Evolutionary conservation across 192 early-diverging fungal genomes (phyloP).

Genomic region (Rhizophagus sp.): DNA sequence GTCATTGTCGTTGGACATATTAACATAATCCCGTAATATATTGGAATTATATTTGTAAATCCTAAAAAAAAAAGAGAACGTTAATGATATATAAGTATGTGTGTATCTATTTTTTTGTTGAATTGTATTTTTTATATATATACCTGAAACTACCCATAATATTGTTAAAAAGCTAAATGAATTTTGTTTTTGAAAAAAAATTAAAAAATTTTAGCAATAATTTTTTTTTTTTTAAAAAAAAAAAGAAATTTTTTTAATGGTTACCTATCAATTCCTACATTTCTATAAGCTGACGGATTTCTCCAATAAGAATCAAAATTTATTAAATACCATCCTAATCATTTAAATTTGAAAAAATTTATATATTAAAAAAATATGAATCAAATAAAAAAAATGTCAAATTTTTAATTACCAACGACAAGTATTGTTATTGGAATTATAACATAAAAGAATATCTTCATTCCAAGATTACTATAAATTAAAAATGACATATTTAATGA

Average conservation of each 20-base stretch:
- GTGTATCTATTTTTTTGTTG: too few relatives aligned
- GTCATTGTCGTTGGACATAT: background rate
- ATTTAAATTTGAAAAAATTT: background rate
- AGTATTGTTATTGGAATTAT: background rate
- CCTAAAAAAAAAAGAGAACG: background rate
- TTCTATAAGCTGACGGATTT: background rate
- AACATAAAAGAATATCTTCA: background rate
- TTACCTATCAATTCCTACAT: background rate
- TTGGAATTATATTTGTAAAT: background rate
- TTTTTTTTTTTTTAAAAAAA: too few relatives aligned
- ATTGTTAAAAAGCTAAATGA: background rate
- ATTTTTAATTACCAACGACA: background rate
- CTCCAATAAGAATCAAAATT: background rate
- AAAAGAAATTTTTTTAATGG: too few relatives aligned
- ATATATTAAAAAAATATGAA: background rate
- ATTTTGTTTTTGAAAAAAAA: background rate
- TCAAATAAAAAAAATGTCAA: background rate
- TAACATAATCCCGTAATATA: background rate
- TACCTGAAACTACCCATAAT: background rate
- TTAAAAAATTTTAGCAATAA: too few relatives aligned
- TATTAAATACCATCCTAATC: constrained; percentile 7
- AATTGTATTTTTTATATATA: background rate
- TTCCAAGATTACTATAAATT: background rate
- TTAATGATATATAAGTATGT: too few relatives aligned
- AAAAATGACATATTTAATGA: background rate